A percentile compares a stretch with the other conserved stretches of the same genome.
Conservation (phyloP, 2,329 filamentous ascomycete genomes). For the Botrytis galanthina region DNA sequence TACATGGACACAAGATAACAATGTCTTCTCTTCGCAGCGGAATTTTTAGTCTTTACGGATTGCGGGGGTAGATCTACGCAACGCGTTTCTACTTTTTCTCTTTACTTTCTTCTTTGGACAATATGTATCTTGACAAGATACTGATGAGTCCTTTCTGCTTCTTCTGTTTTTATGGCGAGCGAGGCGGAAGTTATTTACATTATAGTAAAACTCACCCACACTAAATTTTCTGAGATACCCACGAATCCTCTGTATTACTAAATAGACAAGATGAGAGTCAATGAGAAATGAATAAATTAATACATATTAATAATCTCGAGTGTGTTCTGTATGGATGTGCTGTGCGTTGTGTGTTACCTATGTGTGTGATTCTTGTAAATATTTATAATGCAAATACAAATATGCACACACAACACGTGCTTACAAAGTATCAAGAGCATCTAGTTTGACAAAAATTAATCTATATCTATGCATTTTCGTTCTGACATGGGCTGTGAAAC, state of each 20-base stretch:
- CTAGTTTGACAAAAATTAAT: background rate
- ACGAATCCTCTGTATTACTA: background rate
- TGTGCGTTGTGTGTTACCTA: background rate
- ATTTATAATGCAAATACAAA: background rate
- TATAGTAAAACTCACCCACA: background rate
- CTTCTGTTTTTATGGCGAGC: background rate
- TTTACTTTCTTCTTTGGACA: background rate
- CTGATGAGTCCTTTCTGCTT: background rate
- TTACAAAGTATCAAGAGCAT: background rate
- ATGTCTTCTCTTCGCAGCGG: background rate
- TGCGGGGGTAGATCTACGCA: background rate
- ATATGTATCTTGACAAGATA: background rate
- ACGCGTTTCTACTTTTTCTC: background rate
- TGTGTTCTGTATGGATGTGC: background rate
- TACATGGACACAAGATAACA: background rate
- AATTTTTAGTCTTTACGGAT: background rate
- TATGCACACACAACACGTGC: background rate
- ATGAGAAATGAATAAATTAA: constrained; percentile 5
- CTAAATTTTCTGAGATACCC: background rate
- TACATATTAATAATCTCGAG: background rate
- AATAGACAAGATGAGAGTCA: background rate
- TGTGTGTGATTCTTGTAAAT: background rate
- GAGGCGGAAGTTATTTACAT: background rate
- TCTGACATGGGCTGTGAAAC: background rate
- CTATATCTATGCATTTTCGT: background rate